Conservation (phyloP, 2,329 filamentous ascomycete genomes). For the Aspergillus sp. region DNA sequence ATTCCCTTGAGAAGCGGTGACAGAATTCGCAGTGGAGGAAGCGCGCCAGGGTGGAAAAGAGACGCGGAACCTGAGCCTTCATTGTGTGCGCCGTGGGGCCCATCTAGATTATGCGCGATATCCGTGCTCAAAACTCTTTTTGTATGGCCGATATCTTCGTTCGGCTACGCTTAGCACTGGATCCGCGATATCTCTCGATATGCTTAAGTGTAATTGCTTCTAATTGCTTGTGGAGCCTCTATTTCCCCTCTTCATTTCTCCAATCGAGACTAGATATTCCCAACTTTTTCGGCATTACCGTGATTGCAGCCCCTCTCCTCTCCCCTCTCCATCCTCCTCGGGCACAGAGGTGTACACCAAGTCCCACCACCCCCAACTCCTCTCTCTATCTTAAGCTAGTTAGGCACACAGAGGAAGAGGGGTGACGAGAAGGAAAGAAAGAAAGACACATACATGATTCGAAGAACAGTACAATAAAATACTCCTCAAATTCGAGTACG, state of each 20-base stretch:
- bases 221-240: not conserved
- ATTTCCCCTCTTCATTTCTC: not conserved
- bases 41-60: not conserved
- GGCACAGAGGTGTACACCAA: too few species aligned
- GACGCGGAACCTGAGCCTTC: not conserved
- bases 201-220: not conserved
- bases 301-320: too few species aligned
- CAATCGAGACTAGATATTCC: not conserved
- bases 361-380: too few species aligned
- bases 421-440: too few species aligned
- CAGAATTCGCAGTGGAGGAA: not conserved
- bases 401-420: too few species aligned
- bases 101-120: constrained; percentile 1
- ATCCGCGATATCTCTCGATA: not conserved
- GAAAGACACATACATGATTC: too few species aligned
- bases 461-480: too few species aligned
- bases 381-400: too few species aligned
- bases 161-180: not conserved
- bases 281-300: too few species aligned
- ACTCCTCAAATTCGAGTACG: not conserved
- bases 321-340: too few species aligned
- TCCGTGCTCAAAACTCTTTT: constrained; percentile 1
- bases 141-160: not conserved
- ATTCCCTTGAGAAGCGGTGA: not conserved
- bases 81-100: not conserved